Percentiles rank a stretch among this genome's conserved stretches.
Evolutionary conservation across 2,329 filamentous ascomycete genomes (phyloP).

Genomic region (Waltergamsia citrina): DNA sequence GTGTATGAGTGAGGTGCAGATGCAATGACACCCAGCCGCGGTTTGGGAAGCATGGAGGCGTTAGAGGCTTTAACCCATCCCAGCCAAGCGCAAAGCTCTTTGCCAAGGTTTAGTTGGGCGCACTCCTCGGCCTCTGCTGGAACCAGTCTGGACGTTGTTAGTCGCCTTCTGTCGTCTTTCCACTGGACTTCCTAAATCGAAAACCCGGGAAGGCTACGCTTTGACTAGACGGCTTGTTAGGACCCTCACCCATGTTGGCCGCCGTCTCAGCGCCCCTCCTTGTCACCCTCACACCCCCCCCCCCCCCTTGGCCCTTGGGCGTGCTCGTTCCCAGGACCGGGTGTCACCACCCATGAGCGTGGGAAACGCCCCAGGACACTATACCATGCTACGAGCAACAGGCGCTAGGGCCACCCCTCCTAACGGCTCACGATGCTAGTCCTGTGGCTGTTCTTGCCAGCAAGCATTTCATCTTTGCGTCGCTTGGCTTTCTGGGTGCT

Average conservation of each 20-base stretch:
- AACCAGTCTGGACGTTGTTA: background rate
- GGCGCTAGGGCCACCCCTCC: background rate
- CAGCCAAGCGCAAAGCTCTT: too few relatives aligned
- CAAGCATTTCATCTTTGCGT: constrained; percentile 1
- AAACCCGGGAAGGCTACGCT: constrained; percentile 1
- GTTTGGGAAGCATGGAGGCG: too few relatives aligned
- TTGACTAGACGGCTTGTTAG: background rate
- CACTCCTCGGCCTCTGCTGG: background rate
- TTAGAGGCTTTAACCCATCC: too few relatives aligned
- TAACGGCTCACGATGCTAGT: constrained; percentile 1
- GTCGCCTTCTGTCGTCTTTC: constrained; percentile 19
- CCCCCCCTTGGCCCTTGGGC: background rate
- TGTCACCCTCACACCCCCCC: background rate
- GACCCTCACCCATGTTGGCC: background rate
- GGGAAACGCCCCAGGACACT: too few relatives aligned
- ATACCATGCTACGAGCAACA: constrained; percentile 1
- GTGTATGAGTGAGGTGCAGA: too few relatives aligned
- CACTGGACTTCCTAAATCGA: constrained; percentile 16
- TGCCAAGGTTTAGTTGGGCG: too few relatives aligned
- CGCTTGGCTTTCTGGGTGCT: background rate
- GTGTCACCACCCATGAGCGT: constrained; percentile 4
- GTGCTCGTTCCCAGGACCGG: background rate
- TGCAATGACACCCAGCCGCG: too few relatives aligned
- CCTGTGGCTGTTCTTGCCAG: background rate
- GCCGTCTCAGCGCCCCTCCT: background rate